Conservation (phyloP, 2,329 filamentous ascomycete species). For the Calonectria pauciramosa region DNA sequence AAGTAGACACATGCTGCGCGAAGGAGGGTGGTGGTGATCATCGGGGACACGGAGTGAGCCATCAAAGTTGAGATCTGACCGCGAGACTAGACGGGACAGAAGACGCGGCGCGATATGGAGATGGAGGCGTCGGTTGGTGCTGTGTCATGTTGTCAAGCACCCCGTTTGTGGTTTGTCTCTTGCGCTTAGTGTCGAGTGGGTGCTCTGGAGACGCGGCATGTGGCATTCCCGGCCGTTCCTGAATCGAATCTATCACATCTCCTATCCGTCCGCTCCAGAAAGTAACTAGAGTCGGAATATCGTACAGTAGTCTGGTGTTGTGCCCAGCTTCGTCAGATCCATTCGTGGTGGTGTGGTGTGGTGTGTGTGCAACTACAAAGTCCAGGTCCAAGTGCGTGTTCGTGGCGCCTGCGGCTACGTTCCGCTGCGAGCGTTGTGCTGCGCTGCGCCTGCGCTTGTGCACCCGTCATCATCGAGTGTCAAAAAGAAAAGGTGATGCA, state of each 20-base stretch:
- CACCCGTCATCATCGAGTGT: background rate
- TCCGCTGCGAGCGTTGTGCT: background rate
- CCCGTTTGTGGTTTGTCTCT: background rate
- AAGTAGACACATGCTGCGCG: background rate
- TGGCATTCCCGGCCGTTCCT: constrained; percentile 9
- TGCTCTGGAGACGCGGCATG: background rate
- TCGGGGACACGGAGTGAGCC: constrained; percentile 9
- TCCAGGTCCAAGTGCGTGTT: background rate
- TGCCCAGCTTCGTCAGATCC: background rate
- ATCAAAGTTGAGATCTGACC: constrained; percentile 17
- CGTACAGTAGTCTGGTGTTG: constrained; percentile 8
- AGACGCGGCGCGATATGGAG: background rate
- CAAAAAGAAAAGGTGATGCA: constrained; percentile 15
- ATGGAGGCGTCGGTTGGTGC: constrained; percentile 9
- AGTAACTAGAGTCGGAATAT: constrained; percentile 5
- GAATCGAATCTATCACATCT: constrained; percentile 17
- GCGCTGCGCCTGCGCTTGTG: constrained; percentile 7
- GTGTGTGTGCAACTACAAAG: background rate
- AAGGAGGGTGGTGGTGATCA: constrained; percentile 1
- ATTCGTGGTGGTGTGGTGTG: background rate
- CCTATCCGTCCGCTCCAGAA: constrained; percentile 1
- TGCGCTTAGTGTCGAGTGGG: constrained; percentile 4
- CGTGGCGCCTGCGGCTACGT: background rate
- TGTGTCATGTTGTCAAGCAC: background rate
- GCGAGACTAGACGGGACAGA: background rate